These are phyloP conservation scores for Chytriomyces sp. DNA, from an alignment of 192 early-diverging fungal species.

Conservation along the genomic window DNA sequence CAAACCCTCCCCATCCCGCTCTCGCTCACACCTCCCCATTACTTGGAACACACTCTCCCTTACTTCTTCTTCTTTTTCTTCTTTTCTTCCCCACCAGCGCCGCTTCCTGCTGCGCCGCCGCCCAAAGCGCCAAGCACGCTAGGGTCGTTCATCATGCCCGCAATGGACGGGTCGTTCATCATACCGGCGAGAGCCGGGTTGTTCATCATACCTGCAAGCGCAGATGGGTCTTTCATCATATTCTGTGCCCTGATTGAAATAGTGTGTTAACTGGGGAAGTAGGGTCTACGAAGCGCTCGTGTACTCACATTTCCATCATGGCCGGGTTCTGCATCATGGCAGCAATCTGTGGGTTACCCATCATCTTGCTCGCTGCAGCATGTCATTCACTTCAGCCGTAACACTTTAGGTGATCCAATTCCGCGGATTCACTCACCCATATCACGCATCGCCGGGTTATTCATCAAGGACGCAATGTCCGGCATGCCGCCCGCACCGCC, in stretches of 20 bases:
- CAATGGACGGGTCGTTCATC: constrained; percentile 65
- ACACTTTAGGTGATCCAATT: too few species aligned
- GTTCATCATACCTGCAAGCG: constrained; percentile 66
- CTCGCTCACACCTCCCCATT: too few species aligned
- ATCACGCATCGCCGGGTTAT: constrained; percentile 91
- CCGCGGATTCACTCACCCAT: constrained; percentile 84
- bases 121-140: not conserved
- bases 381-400: too few species aligned
- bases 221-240: constrained; percentile 72
- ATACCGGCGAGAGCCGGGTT: constrained; percentile 79
- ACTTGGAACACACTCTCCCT: too few species aligned
- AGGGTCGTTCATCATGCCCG: constrained; percentile 6
- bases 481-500: constrained; percentile 60
- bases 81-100: constrained; percentile 7
- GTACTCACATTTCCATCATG: constrained; percentile 74
- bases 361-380: constrained; percentile 44
- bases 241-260: constrained; percentile 65
- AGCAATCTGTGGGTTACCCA: constrained; percentile 77
- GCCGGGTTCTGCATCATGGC: constrained; percentile 91
- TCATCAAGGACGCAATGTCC: constrained; percentile 81
- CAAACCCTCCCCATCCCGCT: too few species aligned
- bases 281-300: too few species aligned
- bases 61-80: constrained; percentile 27
- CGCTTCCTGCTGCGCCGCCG: not conserved
- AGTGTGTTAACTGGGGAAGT: not conserved